Percentiles rank a stretch among this genome's conserved stretches.
Evolutionary conservation across 1,139 yeast species (phyloP).

Genomic region (Geotrichum aggregatum): DNA sequence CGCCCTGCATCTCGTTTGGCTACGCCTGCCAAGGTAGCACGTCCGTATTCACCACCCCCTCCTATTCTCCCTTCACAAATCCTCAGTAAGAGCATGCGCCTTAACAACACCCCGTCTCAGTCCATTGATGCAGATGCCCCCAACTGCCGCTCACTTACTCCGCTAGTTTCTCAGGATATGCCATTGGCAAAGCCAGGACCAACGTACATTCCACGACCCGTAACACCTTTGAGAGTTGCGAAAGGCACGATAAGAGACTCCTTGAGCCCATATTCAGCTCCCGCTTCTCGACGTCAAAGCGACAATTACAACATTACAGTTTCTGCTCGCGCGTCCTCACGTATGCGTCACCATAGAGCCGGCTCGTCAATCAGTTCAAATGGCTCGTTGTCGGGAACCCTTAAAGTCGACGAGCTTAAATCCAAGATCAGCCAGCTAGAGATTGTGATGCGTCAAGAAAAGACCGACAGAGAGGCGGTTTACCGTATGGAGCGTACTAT

Average conservation of each 20-base stretch:
- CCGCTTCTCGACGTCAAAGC: background rate
- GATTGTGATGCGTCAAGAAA: constrained; percentile 31
- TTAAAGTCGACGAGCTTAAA: constrained; percentile 32
- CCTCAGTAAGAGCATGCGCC: background rate
- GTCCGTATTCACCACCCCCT: background rate
- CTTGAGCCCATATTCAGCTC: background rate
- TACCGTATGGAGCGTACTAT: constrained; percentile 28
- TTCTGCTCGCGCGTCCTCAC: constrained; percentile 2
- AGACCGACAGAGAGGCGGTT: constrained; percentile 30
- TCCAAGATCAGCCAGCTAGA: constrained; percentile 34
- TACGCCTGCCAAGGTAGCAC: background rate
- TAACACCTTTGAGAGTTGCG: background rate
- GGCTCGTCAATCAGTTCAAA: constrained; percentile 6
- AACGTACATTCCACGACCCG: too few species aligned
- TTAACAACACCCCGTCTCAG: background rate
- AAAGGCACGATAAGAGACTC: background rate
- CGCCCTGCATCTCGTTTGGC: background rate
- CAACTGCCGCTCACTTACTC: too few species aligned
- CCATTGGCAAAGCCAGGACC: too few species aligned
- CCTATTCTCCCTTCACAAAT: background rate
- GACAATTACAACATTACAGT: background rate
- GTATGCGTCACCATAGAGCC: constrained; percentile 9
- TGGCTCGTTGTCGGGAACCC: background rate
- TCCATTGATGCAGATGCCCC: background rate
- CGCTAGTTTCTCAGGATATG: too few species aligned